phyloP scores from a whole-genome alignment of 305 asterid species.

The Fraxinus greggii region DNA sequence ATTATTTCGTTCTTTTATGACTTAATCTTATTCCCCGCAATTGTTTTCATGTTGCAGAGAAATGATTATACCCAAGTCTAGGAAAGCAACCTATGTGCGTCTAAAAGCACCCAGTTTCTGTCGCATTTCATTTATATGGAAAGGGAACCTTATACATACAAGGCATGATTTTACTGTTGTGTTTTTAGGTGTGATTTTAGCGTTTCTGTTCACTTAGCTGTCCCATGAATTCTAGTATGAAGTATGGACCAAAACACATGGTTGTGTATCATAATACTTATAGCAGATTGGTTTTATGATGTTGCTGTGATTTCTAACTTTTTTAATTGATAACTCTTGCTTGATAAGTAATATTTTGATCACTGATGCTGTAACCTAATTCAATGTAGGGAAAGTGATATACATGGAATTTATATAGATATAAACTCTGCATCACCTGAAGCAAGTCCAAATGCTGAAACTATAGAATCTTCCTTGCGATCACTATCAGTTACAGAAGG shows the following conservation, averaged over 20 bases:
- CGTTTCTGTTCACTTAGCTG: neutral
- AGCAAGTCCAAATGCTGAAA: conserved; percentile 43
- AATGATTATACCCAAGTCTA: neutral
- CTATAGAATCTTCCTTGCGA: conserved; percentile 23
- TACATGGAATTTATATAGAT: conserved; percentile 30
- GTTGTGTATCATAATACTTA: neutral
- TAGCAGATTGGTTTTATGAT: neutral
- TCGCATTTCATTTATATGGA: neutral
- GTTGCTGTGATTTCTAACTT: neutral
- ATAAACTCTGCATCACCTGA: conserved; percentile 35
- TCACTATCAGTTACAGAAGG: conserved; percentile 43
- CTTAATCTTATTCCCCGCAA: neutral
- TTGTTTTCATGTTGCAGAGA: neutral
- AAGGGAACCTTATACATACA: neutral
- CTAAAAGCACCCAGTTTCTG: neutral
- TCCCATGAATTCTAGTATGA: neutral
- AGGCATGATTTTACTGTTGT: neutral
- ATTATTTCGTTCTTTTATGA: too few species aligned
- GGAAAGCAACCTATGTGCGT: neutral
- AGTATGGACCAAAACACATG: neutral
- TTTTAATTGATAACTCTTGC: neutral
- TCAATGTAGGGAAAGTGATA: conserved; percentile 51
- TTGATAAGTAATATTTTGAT: neutral
- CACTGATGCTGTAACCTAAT: conserved; percentile 16
- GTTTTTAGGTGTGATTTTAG: neutral